Evolutionary conservation across 177 flowering plant genomes (phyloP), one percentile per base, ranked within the genome.

Genomic region (Vitis hybrid): DNA sequence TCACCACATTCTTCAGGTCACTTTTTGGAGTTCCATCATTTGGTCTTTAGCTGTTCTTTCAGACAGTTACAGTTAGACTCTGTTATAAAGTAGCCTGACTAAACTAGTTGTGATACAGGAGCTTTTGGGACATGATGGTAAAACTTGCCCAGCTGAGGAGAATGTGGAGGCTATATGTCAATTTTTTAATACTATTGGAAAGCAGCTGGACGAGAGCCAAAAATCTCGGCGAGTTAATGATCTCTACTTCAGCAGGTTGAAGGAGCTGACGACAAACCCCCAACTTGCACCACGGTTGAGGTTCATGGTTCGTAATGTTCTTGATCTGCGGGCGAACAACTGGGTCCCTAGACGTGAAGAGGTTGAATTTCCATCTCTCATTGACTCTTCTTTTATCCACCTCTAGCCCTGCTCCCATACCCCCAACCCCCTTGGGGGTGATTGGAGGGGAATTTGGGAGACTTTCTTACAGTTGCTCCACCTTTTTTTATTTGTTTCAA

Each of bases 311-410:
- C 93, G 89, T 49, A 80, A 90, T 86, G 91, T 95, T 69, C 76
- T 92, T 71, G 99, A 96, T 69, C 58, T 85, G 64, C 93, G 98
- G n/a, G 57, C 92, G 14, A 89, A 90, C 72, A 84, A 85, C 57
- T 96, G 99, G 99, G 85, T 93, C 58, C 97, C 98, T 1, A 85
- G 98, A 61, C 91, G 96, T 26, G 97, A 93, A 79, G 97, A 91
- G 97, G 99, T 91, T 33, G 45, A 6, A 33, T 33, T 33, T 33
- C 6, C 7, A 33, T 33, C 5, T 6, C 6, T 33, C 7, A 5
- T 33, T 33, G 26, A 22, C 26, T 33, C 45, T 33, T 33, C 45
- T 33, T 33, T 33, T 33, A 33, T 33, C 45, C 45, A 33, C 5
- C 45, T 33, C 45, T 2, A 33, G 6, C 45, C 5, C 6, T 33